Conservation (phyloP, 2,329 filamentous ascomycete genomes). For the Septoria petroselini region DNA sequence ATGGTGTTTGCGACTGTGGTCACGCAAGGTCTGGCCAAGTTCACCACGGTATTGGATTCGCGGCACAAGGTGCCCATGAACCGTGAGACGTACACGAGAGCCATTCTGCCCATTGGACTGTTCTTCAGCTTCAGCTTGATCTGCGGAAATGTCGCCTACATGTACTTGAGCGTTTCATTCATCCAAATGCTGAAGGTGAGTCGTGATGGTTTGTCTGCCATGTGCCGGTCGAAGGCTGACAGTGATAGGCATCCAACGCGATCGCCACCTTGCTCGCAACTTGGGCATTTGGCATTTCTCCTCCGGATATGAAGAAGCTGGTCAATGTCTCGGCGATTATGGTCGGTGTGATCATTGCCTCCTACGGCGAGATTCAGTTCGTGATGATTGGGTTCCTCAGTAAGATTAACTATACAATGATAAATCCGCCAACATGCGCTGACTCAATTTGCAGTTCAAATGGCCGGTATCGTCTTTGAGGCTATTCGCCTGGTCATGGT, state of each 20-base stretch:
- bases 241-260: constrained; percentile 72
- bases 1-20: constrained; percentile 87
- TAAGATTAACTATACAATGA: no score
- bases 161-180: constrained; percentile 92
- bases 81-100: constrained; percentile 82
- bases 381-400: constrained; percentile 69
- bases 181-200: constrained; percentile 92
- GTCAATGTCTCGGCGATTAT: constrained; percentile 94
- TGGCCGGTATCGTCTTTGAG: constrained; percentile 75
- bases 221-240: background rate
- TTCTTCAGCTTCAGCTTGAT: constrained; percentile 97
- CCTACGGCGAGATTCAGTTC: constrained; percentile 93
- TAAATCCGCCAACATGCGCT: constrained; percentile 1
- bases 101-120: constrained; percentile 89
- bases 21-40: constrained; percentile 88
- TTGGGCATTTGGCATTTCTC: constrained; percentile 80
- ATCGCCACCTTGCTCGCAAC: constrained; percentile 87
- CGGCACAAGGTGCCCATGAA: constrained; percentile 98
- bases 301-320: constrained; percentile 81
- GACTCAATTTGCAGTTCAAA: constrained; percentile 56
- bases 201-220: no score
- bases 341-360: constrained; percentile 88
- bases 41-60: constrained; percentile 85
- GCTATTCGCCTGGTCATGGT: constrained; percentile 81
- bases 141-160: constrained; percentile 91